Evolutionary conservation across 495 filamentous ascomycete genomes (phyloP).

Genomic region (Aspergillus funiculosus): DNA sequence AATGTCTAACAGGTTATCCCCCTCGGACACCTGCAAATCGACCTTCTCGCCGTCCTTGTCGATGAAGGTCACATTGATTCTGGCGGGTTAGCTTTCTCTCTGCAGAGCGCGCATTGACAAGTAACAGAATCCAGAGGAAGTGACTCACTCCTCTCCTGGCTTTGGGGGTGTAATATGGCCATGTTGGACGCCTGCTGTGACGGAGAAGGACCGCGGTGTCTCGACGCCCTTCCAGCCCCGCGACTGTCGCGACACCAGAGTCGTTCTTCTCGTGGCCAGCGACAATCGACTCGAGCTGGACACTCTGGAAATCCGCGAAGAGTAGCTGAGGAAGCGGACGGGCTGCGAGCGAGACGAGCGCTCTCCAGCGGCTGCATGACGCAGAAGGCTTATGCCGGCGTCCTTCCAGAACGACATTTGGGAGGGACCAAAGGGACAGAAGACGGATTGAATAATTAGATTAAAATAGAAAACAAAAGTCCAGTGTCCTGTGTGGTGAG

Average conservation of each 20-base stretch:
- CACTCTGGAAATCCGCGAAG: conserved; percentile 22
- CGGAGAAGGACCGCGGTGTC: conserved; percentile 58
- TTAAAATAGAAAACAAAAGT: conserved; percentile 6
- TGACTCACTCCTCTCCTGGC: conserved; percentile 87
- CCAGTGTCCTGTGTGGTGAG: not conserved
- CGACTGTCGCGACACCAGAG: too few relatives aligned
- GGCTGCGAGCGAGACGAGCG: conserved; percentile 28
- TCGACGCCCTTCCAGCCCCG: conserved; percentile 26
- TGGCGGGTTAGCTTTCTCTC: conserved; percentile 30
- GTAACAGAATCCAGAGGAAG: not conserved
- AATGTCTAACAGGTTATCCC: conserved; percentile 90
- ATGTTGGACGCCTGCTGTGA: conserved; percentile 54
- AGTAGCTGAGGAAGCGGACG: conserved; percentile 29
- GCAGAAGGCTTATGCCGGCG: conserved; percentile 31
- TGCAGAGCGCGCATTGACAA: not conserved
- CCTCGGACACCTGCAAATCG: conserved; percentile 71
- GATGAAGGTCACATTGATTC: conserved; percentile 84
- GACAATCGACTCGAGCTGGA: conserved; percentile 11
- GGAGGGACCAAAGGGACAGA: conserved; percentile 2
- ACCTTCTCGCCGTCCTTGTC: conserved; percentile 81
- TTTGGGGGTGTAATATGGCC: conserved; percentile 79
- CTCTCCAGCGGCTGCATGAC: conserved; percentile 29
- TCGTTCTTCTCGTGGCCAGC: conserved; percentile 2
- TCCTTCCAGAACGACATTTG: conserved; percentile 40
- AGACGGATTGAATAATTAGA: not conserved